Base-by-base conservation (phyloP, 441 rosid genomes). In the Omphalea diandra region DNA sequence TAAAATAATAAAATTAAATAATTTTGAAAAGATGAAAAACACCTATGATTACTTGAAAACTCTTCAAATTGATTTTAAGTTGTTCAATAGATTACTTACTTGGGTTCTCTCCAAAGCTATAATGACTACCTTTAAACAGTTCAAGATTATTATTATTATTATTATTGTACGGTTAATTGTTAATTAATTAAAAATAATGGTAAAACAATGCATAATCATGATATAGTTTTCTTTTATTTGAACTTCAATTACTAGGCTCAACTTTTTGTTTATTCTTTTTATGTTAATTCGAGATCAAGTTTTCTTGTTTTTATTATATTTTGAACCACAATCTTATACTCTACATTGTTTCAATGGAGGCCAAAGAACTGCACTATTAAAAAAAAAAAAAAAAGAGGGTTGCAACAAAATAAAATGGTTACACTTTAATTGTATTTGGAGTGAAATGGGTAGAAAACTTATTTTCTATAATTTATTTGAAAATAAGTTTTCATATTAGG, bases 31-130 rank as follows among this genome's bases (percentile, higher is more conserved):
- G 29, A 68, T 22, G 8, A 15, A 29, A 59, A 24, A 15, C 35
- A 26, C 26, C 38, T 33, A 59, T 49, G 29, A 60, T 70, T 38
- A 29, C 67, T 61, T 38, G 52, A 38, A 70, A 44, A 70, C 52
- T 70, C 41, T 35, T 41, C 65, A 31, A 52, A 36, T 32, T 52
- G 24, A 14, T 50, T 52, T 52, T 35, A 52, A 38, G 29, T 62
- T 61, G 29, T 36, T 24, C 53, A 27, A 35, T 22, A 22, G 22
- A 31, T 59, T 55, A 27, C 22, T 56, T 20, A n/a, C n/a, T n/a
- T n/a, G n/a, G 46, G 44, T 35, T 66, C 35, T 36, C 59, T 52
- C 53, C 49, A 67, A 67, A 67, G 29, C 49, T 52, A 35, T 53
- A 52, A 66, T 66, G 47, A 17, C 60, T 36, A 36, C 35, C 70